phyloP scores from a whole-genome alignment of 441 rosid species.

The Lagerstroemia fauriei region DNA sequence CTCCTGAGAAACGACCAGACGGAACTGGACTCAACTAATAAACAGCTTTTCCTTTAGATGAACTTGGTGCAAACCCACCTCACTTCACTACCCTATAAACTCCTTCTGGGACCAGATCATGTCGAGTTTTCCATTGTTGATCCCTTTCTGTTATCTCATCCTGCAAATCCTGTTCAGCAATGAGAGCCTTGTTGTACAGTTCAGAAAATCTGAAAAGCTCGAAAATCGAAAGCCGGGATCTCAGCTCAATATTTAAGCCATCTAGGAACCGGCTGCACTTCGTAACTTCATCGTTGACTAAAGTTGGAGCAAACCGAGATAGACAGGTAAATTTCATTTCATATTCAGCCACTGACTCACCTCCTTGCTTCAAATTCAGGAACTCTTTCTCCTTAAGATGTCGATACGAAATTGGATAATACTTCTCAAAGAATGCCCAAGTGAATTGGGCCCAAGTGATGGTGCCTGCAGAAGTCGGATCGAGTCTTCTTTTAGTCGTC shows the following conservation, averaged over 20 bases:
- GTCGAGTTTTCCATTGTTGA: background rate
- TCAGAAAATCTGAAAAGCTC: background rate
- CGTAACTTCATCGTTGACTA: background rate
- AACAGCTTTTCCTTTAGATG: background rate
- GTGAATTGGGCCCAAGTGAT: background rate
- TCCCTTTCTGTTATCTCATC: background rate
- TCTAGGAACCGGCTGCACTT: background rate
- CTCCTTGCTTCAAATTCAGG: background rate
- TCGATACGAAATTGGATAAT: background rate
- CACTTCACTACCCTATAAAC: background rate
- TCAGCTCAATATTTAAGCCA: background rate
- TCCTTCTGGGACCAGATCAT: background rate
- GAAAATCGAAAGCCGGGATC: background rate
- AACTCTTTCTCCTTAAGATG: background rate
- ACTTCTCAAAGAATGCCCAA: background rate
- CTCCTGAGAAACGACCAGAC: no score
- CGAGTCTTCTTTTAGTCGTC: background rate
- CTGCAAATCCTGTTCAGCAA: background rate
- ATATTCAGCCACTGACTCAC: background rate
- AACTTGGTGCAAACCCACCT: background rate
- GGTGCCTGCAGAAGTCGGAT: background rate
- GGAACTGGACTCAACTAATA: background rate
- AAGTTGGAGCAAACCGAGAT: background rate
- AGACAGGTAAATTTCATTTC: background rate
- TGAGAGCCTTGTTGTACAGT: background rate